Evolutionary conservation across 192 early-diverging fungal genomes (phyloP), one percentile per base, ranked within the genome.

Genomic region (Haplosporangium gracile): DNA sequence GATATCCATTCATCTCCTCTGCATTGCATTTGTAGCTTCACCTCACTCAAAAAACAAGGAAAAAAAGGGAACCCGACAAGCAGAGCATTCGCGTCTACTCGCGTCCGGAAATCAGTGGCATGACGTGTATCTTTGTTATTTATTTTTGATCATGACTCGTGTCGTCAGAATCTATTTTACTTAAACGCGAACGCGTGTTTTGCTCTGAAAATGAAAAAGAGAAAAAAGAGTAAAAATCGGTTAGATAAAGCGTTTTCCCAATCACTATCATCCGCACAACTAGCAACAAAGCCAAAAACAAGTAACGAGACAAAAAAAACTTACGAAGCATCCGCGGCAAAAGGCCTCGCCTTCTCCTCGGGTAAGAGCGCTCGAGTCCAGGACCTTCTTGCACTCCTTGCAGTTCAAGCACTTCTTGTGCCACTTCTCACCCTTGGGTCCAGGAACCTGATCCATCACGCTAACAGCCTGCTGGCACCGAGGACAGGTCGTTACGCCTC

Each of bases 401-500:
- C 91, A 92, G 8, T 79, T 79, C 47, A 92, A 68, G 51, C 91
- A 92, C 71, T 90, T 92, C 68, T 92, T 92, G 43, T 92, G 91
- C 91, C 91, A 92, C 71, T 89, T 83, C 34, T 83, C 90, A 22
- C 83, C 82, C 45, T 83, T 78, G 16, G 91, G 91, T 42, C 91
- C 91, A 10, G 90, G 88, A 1, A 84, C 88, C 74, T 90, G 84
- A 42, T 92, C 91, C 85, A 90, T 88, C 70, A 92, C 82, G 0
- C 88, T 87, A 45, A 92, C 89, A 15, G 85, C 76, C 15, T 89
- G 76, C 2, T 79, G 80, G 76, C 91, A 92, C 16, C 91, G 76
- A 11, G 90, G 88, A 71, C 91, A 92, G 15, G 32, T 89, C 32
- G 78, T 90, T 32, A 78, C 81, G 16, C 91, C 91, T 26, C 91